phyloP scores from a whole-genome alignment of 2,329 filamentous ascomycete genomes.

The Aspergillus sp. region DNA sequence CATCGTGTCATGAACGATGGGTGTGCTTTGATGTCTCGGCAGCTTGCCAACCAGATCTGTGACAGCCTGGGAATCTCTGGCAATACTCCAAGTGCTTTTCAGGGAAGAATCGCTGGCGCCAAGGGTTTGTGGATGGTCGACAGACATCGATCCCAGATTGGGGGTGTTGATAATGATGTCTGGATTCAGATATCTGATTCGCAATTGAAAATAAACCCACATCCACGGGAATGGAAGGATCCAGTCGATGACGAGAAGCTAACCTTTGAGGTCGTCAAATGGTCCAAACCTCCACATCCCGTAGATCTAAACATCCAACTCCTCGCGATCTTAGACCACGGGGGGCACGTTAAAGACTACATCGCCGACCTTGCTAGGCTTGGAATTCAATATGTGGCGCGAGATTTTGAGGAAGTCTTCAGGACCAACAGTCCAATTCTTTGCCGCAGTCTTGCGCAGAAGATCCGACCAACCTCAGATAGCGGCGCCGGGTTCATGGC shows the following conservation, averaged over 20 bases:
- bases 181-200: constrained; percentile 60
- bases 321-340: constrained; percentile 55
- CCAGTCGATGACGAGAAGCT: constrained; percentile 45
- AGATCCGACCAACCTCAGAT: constrained; percentile 28
- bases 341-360: constrained; percentile 45
- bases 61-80: constrained; percentile 40
- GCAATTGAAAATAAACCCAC: constrained; percentile 56
- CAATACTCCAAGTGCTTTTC: constrained; percentile 52
- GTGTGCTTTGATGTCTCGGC: constrained; percentile 55
- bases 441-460: constrained; percentile 39
- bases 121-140: constrained; percentile 64
- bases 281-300: constrained; percentile 43
- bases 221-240: constrained; percentile 35
- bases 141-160: constrained; percentile 30
- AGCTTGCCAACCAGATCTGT: constrained; percentile 50
- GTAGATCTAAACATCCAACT: constrained; percentile 55
- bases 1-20: constrained; percentile 50
- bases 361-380: constrained; percentile 45
- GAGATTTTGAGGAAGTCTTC: constrained; percentile 39
- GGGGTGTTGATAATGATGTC: constrained; percentile 27
- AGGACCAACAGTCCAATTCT: constrained; percentile 29
- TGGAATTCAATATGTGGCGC: constrained; percentile 36
- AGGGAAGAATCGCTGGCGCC: constrained; percentile 59
- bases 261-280: constrained; percentile 58
- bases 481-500: constrained; percentile 19